Evolutionary conservation across 208 protist species (phyloP).

Genomic region (Angomonas desouzai): DNA sequence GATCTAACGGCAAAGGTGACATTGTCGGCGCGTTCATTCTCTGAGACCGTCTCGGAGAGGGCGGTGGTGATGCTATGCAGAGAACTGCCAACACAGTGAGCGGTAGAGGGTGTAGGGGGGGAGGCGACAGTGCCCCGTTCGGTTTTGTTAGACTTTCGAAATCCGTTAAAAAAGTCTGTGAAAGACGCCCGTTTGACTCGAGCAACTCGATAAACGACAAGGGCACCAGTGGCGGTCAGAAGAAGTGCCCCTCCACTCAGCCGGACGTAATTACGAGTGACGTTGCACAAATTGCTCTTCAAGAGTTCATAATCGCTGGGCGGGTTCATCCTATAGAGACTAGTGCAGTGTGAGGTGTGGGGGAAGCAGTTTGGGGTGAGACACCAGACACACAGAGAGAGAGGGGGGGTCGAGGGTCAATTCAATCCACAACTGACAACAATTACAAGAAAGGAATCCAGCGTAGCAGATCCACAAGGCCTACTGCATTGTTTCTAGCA

Average conservation of each 20-base stretch:
- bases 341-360: not conserved
- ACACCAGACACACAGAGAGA: too few species aligned
- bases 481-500: not conserved
- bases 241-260: not conserved
- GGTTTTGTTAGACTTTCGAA: not conserved
- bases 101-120: not conserved
- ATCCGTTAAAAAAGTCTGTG: not conserved
- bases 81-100: not conserved
- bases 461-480: not conserved
- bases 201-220: not conserved
- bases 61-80: not conserved
- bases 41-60: not conserved
- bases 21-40: not conserved
- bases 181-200: constrained; percentile 2
- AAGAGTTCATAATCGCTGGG: not conserved
- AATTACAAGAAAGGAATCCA: not conserved
- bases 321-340: not conserved
- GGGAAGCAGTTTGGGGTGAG: too few species aligned
- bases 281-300: not conserved
- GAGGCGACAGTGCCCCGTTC: not conserved
- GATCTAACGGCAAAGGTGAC: not conserved
- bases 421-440: too few species aligned
- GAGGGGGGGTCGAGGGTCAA: too few species aligned
- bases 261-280: not conserved
- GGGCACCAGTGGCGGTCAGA: not conserved